Base-by-base conservation (phyloP, 1,139 yeast species). In the Wickerhamiella infanticola region DNA sequence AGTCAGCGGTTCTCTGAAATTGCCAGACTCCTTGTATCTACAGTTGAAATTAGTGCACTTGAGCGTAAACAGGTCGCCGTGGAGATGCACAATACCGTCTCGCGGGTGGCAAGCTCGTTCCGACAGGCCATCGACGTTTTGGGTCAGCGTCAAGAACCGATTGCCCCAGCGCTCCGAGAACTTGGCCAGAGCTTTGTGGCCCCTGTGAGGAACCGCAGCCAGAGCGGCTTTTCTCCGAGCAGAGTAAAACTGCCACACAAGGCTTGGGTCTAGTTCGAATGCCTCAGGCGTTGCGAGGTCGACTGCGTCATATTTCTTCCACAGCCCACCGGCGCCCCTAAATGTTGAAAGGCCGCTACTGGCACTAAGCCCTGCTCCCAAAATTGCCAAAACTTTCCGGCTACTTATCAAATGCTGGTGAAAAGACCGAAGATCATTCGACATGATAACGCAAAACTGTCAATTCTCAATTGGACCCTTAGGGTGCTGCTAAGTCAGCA, bases 271-370 rank as follows among this genome's bases (percentile, higher is more conserved):
- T 23, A 70, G 68, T 49, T 77, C 75, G 58, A 85, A 85, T 3
- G 95, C 94, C 58, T 85, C 95, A 0, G 94, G 94, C 0, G 95
- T 85, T 5, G 94, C 94, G 45, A 85, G 66, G 55, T 85, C 95
- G 41, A 83, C 79, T 58, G 86, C 77, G 46, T 81, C 81, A 62
- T 76, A 81, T 53, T 78, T 77, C 53, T 75, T 72, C 95, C 95
- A 85, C 27, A 79, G 63, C 0, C 90, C 93, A 45, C 79, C 79
- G 1, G 78, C 63, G 3, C 86, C 85, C 43, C 86, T 65, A 56
- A 77, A 81, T 0, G 90, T 79, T 3, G 84, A 77, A 11, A 84
- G 64, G 1, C 95, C 94, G 1, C 90, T 79, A 1, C 81, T 67
- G 0, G 77, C 88, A 3, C 88, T 79, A 6, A 84, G 67, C 0